Percentiles rank a stretch among this genome's conserved stretches.
These are phyloP conservation scores for Seiridium unicorne DNA, from an alignment of 2,329 filamentous ascomycete species.

Conservation along the genomic window DNA sequence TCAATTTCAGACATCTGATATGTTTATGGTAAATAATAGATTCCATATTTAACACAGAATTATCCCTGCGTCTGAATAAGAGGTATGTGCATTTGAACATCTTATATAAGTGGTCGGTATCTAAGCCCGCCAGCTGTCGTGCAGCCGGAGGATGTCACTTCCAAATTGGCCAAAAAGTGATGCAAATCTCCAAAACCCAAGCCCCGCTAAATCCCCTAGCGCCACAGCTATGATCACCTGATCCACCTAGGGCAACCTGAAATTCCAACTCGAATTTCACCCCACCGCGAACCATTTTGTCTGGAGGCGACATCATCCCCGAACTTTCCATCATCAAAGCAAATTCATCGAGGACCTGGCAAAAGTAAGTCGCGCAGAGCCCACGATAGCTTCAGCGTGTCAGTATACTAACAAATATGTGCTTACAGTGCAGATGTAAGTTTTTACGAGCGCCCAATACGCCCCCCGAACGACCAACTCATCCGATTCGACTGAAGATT, in stretches of 20 bases:
- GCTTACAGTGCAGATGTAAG: slow-evolving; percentile 85
- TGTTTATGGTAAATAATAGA: too few relatives aligned
- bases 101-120: too few relatives aligned
- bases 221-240: slow-evolving; percentile 4
- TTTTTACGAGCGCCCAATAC: slow-evolving; percentile 26
- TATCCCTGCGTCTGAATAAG: too few relatives aligned
- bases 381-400: slow-evolving; percentile 18
- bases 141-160: too few relatives aligned
- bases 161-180: too few relatives aligned
- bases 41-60: too few relatives aligned
- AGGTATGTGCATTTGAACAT: too few relatives aligned
- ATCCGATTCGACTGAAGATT: background rate
- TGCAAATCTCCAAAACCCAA: too few relatives aligned
- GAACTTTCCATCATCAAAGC: slow-evolving; percentile 41
- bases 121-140: too few relatives aligned
- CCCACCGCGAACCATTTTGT: slow-evolving; percentile 42
- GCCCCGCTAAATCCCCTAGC: background rate
- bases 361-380: slow-evolving; percentile 52
- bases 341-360: slow-evolving; percentile 47
- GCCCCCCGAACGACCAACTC: background rate
- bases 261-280: slow-evolving; percentile 24
- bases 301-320: slow-evolving; percentile 29
- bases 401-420: slow-evolving; percentile 44
- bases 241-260: slow-evolving; percentile 9
- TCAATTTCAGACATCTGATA: too few relatives aligned